phyloP scores from a whole-genome alignment of 345 rosid genomes.

The Microthlaspi erraticum region DNA sequence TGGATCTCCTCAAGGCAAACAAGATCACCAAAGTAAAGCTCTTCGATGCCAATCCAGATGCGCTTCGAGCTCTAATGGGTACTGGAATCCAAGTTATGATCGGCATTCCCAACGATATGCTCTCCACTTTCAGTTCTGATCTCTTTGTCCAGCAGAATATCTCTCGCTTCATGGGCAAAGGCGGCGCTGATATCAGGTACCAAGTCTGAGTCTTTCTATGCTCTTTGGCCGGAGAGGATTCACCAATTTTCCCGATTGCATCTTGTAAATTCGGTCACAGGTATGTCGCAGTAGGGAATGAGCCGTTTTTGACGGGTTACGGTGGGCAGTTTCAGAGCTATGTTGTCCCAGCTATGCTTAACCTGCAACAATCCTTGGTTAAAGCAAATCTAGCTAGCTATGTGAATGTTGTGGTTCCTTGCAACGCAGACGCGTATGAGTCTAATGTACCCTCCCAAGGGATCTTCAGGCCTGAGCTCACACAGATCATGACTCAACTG shows the following conservation, averaged over 20 bases:
- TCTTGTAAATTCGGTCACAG: conserved; percentile 46
- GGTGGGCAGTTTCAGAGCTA: conserved; percentile 68
- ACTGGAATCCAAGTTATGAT: conserved; percentile 91
- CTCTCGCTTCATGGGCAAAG: conserved; percentile 72
- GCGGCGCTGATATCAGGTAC: conserved; percentile 84
- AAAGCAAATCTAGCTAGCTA: conserved; percentile 81
- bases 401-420: conserved; percentile 86
- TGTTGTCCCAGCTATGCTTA: conserved; percentile 81
- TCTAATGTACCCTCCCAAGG: conserved; percentile 88
- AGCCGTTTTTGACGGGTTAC: conserved; percentile 86
- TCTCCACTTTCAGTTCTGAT: conserved; percentile 66
- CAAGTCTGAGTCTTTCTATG: background rate
- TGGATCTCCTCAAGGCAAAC: conserved; percentile 86
- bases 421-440: conserved; percentile 96
- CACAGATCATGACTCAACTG: conserved; percentile 80
- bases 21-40: conserved; percentile 81
- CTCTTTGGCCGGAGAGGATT: background rate
- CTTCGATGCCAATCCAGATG: conserved; percentile 79
- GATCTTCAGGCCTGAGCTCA: conserved; percentile 81
- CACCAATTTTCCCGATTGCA: background rate
- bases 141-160: conserved; percentile 82
- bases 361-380: conserved; percentile 81
- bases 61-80: conserved; percentile 63
- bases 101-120: conserved; percentile 84
- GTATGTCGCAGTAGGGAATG: conserved; percentile 94